phyloP scores from a whole-genome alignment of 495 filamentous ascomycete genomes.

The Eremomyces bilateralis region DNA sequence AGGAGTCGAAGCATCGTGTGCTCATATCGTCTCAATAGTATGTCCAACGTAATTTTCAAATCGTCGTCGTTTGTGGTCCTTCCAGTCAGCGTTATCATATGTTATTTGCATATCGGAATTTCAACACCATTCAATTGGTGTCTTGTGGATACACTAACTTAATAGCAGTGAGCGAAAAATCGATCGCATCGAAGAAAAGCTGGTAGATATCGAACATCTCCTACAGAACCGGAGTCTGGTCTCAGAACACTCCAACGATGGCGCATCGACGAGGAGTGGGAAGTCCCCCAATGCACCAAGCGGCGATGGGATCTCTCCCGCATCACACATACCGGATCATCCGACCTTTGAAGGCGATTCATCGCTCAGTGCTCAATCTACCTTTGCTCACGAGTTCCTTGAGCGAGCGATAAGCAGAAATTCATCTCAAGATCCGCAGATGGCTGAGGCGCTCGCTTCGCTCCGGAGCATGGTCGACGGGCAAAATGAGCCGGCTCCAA shows the following conservation, averaged over 20 bases:
- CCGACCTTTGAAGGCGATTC: constrained; percentile 35
- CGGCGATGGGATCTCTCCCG: no score
- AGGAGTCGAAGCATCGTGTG: constrained; percentile 37
- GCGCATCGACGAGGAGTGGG: no score
- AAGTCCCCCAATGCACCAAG: no score
- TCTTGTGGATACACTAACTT: not conserved
- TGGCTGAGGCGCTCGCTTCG: constrained; percentile 29
- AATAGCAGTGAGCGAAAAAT: constrained; percentile 40
- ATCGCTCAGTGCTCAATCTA: constrained; percentile 38
- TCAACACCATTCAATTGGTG: no score
- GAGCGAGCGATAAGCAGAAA: constrained; percentile 28
- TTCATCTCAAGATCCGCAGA: constrained; percentile 28
- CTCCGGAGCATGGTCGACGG: constrained; percentile 22
- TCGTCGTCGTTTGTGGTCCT: no score
- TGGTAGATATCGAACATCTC: constrained; percentile 35
- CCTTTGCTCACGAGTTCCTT: constrained; percentile 39
- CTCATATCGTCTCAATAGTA: constrained; percentile 52
- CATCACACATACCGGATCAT: no score
- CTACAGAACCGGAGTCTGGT: constrained; percentile 14
- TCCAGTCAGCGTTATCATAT: no score
- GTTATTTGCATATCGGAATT: no score
- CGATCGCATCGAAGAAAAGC: constrained; percentile 39
- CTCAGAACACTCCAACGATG: no score
- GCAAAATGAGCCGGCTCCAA: not conserved
- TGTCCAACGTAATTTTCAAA: no score